Base-by-base conservation (phyloP, 768 basidiomycete genomes). In the Leucocoprinus sp. region DNA sequence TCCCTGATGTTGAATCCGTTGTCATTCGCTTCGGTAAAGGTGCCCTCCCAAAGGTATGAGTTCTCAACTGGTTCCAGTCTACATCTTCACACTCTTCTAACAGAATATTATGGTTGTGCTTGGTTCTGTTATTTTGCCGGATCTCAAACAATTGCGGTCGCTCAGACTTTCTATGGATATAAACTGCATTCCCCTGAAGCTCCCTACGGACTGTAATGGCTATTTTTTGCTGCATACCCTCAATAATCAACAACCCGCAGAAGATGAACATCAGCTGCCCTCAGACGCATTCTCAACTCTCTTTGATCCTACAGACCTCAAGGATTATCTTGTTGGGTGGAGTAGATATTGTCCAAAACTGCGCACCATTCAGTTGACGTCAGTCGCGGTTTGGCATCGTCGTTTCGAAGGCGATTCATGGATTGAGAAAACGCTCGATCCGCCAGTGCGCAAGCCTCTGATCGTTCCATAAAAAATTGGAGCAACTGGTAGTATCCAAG, bases 261-360 rank as follows among this genome's bases (percentile, higher is more conserved):
- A 44, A n/a, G 49, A 50, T n/a, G 49, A 50, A 3, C 24, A n/a
- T 26, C 14, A 23, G 29, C 34, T 23, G 6, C 39, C 42, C 23
- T 11, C 34, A 11, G 49, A 50, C 9, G 35, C 49, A 33, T 19
- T 19, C 5, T 34, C 39, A 11, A 44, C 43, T 3, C 18, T 42
- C 5, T 48, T 48, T 18, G 46, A 48, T 41, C 46, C 46, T 8
- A 40, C 46, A 2, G 46, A 48, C 24, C 29, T 61, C 42, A 52
- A 49, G 23, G 60, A 62, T 35, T 64, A 64, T 42, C 52, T 64
- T 4, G 52, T 60, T 21, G 63, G 61, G 9, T 64, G 63, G 63
- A 62, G 56, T 44, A 50, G 63, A 43, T 60, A 62, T 42, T 64
- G 63, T 37, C 57, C 51, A 11, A 52, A 45, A 7, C 43, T 64